Conservation (phyloP, 2,329 filamentous ascomycete species). For the Talaromyces albobiverticillius region DNA sequence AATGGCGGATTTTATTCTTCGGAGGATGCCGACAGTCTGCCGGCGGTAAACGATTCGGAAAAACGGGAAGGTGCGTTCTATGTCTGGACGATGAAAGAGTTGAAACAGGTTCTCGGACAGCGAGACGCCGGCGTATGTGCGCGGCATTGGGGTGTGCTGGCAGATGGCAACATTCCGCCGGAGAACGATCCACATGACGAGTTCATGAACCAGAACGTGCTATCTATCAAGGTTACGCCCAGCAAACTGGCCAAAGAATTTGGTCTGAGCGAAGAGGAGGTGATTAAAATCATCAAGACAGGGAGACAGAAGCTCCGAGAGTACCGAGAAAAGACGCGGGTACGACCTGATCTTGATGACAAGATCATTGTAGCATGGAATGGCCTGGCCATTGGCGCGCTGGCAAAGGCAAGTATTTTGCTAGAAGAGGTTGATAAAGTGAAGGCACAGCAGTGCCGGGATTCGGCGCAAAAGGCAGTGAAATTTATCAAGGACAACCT, state of each 20-base stretch:
- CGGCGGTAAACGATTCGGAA: slow-evolving; percentile 69
- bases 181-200: slow-evolving; percentile 88
- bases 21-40: slow-evolving; percentile 84
- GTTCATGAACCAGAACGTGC: slow-evolving; percentile 88
- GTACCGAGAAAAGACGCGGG: slow-evolving; percentile 71
- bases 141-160: slow-evolving; percentile 77
- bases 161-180: slow-evolving; percentile 80
- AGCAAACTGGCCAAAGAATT: slow-evolving; percentile 72
- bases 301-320: slow-evolving; percentile 67
- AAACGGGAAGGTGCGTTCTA: slow-evolving; percentile 93
- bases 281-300: slow-evolving; percentile 63
- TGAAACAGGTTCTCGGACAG: slow-evolving; percentile 70
- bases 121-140: slow-evolving; percentile 71
- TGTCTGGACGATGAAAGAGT: slow-evolving; percentile 86
- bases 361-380: slow-evolving; percentile 89
- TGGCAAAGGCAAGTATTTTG: slow-evolving; percentile 71
- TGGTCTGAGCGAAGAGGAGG: slow-evolving; percentile 66
- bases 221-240: slow-evolving; percentile 67
- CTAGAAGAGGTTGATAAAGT: slow-evolving; percentile 60
- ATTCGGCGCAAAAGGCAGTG: slow-evolving; percentile 66
- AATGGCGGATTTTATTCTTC: slow-evolving; percentile 80
- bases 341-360: slow-evolving; percentile 75
- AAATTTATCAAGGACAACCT: slow-evolving; percentile 70
- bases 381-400: slow-evolving; percentile 76
- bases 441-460: slow-evolving; percentile 60